phyloP scores from a whole-genome alignment of 768 basidiomycete genomes.

The Lentinula lateritia region DNA sequence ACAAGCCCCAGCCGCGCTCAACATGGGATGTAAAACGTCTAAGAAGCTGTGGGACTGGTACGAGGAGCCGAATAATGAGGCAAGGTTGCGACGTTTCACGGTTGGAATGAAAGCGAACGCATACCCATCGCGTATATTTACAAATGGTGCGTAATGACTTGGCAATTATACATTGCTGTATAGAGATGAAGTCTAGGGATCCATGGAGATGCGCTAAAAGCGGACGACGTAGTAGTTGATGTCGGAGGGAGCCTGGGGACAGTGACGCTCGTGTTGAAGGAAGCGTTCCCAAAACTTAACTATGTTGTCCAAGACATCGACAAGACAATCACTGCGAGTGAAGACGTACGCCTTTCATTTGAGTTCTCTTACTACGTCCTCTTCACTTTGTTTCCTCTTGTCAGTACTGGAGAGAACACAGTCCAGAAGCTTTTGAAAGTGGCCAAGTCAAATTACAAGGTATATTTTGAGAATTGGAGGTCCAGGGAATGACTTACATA shows the following conservation, averaged over 20 bases:
- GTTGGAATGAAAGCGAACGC: neutral
- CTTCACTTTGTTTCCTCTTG: neutral
- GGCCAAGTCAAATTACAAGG: slow-evolving; percentile 11
- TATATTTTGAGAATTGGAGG: neutral
- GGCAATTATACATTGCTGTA: neutral
- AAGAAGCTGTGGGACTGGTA: slow-evolving; percentile 11
- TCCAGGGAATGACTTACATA: neutral
- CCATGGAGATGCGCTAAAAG: neutral
- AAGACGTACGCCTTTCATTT: neutral
- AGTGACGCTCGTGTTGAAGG: neutral
- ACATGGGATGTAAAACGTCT: neutral
- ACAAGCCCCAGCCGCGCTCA: slow-evolving; percentile 1
- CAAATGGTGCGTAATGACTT: slow-evolving; percentile 1
- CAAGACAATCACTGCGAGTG: neutral
- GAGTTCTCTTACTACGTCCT: neutral
- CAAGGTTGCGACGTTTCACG: neutral
- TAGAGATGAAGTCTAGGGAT: neutral
- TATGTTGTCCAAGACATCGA: slow-evolving; percentile 9
- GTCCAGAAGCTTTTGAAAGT: slow-evolving; percentile 6
- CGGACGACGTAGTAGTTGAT: slow-evolving; percentile 6
- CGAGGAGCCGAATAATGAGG: slow-evolving; percentile 14
- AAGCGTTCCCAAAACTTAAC: slow-evolving; percentile 7
- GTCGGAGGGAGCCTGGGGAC: slow-evolving; percentile 8
- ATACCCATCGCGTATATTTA: neutral
- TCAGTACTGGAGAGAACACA: slow-evolving; percentile 3